Evolutionary conservation across 371 early-diverging fungal genomes (phyloP), one percentile per base, ranked within the genome.

Genomic region (Mucor indicus): DNA sequence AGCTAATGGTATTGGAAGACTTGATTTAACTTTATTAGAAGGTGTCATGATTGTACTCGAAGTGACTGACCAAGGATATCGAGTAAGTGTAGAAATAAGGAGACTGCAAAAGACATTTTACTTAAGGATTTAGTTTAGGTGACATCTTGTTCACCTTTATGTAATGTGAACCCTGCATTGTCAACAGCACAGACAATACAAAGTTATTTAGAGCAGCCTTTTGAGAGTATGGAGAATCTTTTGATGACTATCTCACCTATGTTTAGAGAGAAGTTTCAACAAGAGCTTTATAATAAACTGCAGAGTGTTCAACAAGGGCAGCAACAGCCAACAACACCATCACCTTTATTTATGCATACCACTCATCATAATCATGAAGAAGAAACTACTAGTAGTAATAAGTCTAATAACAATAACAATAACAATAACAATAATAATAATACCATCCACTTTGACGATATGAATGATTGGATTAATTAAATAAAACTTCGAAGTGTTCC

Each of bases 201-300:
- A 40, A 23, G 16, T 9, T 42, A 49, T 12, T 8, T 64, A 2
- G 56, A 56, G 15, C 12, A 22, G 8, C 50, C 50, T 2, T 64
- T 60, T 51, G 68, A 68, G 23, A 64, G 46, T n/a, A 64, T 68
- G 61, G 68, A 68, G 15, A 68, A 60, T 32, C 32, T 68, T 29
- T 36, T 68, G 6, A 64, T 68, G 64, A 47, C 61, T 13, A 54
- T 68, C 31, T 68, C 68, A 12, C 68, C 68, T n/a, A 52, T 64
- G 61, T 68, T 68, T 49, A 36, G 53, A 35, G 50, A 57, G 13
- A 38, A 48, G 22, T 64, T 68, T 30, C 64, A 61, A 38, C 57
- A 64, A 33, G 69, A 48, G 13, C 30, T 68, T 1, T 64, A 51
- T 50, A 45, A 58, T 29, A 64, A 64, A 43, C 50, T 60, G 1